Base-by-base conservation (phyloP, 1,139 yeast genomes). In the Lodderomyces metapsilosis region DNA sequence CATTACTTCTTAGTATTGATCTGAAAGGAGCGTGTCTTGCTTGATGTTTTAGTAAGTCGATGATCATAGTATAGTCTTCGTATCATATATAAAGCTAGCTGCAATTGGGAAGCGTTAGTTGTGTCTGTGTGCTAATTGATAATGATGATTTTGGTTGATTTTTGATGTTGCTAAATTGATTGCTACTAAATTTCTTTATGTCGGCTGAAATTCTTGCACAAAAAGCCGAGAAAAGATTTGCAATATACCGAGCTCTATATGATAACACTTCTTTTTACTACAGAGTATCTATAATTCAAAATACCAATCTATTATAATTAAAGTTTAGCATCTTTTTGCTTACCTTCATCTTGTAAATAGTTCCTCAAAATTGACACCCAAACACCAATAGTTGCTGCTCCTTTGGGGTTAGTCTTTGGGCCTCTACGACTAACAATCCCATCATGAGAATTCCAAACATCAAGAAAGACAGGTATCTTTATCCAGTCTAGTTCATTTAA, bases 351-450 rank as follows among this genome's bases (percentile, higher is more conserved):
- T 18, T 45, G 45, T 31, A 71, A 51, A 39, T 71, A 70, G 41
- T 58, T 62, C 34, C 76, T 59, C 31, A 74, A 56, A 16, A 75
- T 53, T 2, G 77, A 69, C 4, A 71, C 68, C 79, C 82, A 80
- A 39, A 80, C 61, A 8, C 70, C 74, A 27, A 80, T 61, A 1
- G 77, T 65, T 2, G 83, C 75, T 1, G 80, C 65, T 0, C 84
- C 84, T 47, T 73, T 72, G 0, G 78, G 72, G 22, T 76, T 70
- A n/a, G 76, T 68, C 32, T 60, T 61, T 2, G 81, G 66, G 0
- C 89, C 89, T 43, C 82, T 68, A 47, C 94, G 68, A 9, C 87
- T 84, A 18, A 83, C 82, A 34, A 84, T 80, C 0, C 84, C 83
- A 52, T 81, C 88, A 53, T 85, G 94, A 0, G 92, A 79, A 57